phyloP scores from a whole-genome alignment of 129 eudicot genomes.

The Escallonia herrerae region DNA sequence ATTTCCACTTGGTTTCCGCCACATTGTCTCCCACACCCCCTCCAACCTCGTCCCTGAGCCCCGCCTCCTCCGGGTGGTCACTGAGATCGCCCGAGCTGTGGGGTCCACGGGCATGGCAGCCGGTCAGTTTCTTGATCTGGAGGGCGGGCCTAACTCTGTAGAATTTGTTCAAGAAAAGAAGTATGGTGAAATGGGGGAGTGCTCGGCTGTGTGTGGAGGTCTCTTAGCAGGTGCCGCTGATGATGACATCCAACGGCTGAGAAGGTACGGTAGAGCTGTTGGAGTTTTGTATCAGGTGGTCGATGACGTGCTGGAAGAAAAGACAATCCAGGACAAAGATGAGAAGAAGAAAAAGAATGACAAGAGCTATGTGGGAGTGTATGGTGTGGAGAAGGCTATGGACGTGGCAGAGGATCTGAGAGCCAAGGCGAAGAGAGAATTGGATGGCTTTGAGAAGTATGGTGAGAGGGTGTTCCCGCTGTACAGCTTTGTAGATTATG shows the following conservation, averaged over 20 bases:
- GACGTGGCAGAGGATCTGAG: constrained; percentile 78
- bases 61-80: constrained; percentile 64
- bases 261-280: constrained; percentile 79
- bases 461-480: constrained; percentile 78
- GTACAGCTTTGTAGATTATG: constrained; percentile 90
- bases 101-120: constrained; percentile 99
- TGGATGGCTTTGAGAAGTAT: constrained; percentile 72
- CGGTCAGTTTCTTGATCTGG: constrained; percentile 81
- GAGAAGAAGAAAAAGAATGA: constrained; percentile 31
- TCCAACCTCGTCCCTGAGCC: constrained; percentile 58
- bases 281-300: constrained; percentile 88
- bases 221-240: constrained; percentile 71
- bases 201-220: constrained; percentile 94
- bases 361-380: constrained; percentile 73
- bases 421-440: constrained; percentile 62
- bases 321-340: constrained; percentile 12
- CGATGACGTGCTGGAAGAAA: constrained; percentile 58
- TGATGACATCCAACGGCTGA: constrained; percentile 62
- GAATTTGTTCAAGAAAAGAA: constrained; percentile 86
- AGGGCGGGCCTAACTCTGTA: constrained; percentile 66
- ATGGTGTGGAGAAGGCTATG: constrained; percentile 86
- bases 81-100: constrained; percentile 91
- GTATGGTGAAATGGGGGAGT: constrained; percentile 87
- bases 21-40: constrained; percentile 88
- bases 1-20: constrained; percentile 92